Base-by-base conservation (phyloP, 768 basidiomycete species). In the Boletus rubropictus region DNA sequence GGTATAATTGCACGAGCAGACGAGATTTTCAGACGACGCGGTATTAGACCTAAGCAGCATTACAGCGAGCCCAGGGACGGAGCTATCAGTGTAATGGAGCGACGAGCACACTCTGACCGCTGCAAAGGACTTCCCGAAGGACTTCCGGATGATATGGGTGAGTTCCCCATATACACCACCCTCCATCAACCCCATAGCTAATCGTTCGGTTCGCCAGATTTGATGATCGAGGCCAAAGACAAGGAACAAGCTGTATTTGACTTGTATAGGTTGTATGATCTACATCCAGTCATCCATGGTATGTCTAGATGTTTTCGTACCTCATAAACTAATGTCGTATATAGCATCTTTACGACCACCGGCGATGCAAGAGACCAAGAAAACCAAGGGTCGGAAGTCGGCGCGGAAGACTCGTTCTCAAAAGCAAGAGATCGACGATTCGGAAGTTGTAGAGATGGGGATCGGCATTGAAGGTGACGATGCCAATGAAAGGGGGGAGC, bases 211-310 rank as follows among this genome's bases (percentile, higher is more conserved):
- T 17, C 11, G 33, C 58, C 74, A 59, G 90, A 94, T 68, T 59
- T 94, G 54, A 92, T 94, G 91, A 90, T 93, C 49, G 91, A 94
- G 73, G 89, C 89, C 3, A 90, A 92, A 63, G 89, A 88, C 65
- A 89, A 93, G 68, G 93, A 95, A 63, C 93, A 94, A 61, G 93
- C 92, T 2, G 92, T 96, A 5, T 76, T 96, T 47, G 81, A 94
- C 51, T 59, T 95, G 37, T 82, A 89, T 60, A 65, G 90, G 48
- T 82, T 87, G 25, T 95, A 96, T 56, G 72, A 70, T 38, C 63
- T 94, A 4, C 69, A 81, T 35, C 76, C 81, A 14, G 84, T 89
- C 20, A 77, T 74, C 8, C 67, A 81, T 51, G 81, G 78, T 78
- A 46, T 42, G 69, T 63, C 53, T 34, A 35, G 38, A 11, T 25